Evolutionary conservation across 305 asterid genomes (phyloP).

Genomic region (Solanum hybrid): DNA sequence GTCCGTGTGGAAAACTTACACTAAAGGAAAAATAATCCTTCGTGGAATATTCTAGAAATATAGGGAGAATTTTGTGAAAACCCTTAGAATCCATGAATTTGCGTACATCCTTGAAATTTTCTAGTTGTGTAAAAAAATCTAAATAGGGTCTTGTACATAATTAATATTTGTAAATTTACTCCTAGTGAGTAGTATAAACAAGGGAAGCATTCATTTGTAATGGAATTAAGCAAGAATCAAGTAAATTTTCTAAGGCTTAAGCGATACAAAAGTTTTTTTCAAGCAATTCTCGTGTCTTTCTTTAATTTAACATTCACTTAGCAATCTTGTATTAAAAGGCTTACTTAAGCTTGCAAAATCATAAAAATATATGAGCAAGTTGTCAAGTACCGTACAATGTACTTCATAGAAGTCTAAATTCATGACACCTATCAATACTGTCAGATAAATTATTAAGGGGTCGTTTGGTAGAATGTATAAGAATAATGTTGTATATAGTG

Average conservation of each 20-base stretch:
- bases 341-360: background rate
- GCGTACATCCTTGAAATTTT: background rate
- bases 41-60: background rate
- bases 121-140: too few species aligned
- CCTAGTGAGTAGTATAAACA: background rate
- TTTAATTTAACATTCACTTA: too few species aligned
- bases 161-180: background rate
- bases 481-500: background rate
- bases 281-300: too few species aligned
- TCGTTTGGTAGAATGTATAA: background rate
- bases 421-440: background rate
- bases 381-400: background rate
- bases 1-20: background rate
- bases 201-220: background rate
- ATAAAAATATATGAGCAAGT: too few species aligned
- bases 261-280: background rate
- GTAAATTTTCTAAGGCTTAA: background rate
- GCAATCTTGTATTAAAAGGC: background rate
- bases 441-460: background rate
- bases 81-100: background rate
- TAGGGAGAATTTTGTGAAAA: background rate
- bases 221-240: background rate
- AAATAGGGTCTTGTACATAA: too few species aligned
- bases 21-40: too few species aligned
- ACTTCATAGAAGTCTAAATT: background rate